phyloP scores from a whole-genome alignment of 2,329 filamentous ascomycete genomes.

The Penicillium sclerotiorum region DNA sequence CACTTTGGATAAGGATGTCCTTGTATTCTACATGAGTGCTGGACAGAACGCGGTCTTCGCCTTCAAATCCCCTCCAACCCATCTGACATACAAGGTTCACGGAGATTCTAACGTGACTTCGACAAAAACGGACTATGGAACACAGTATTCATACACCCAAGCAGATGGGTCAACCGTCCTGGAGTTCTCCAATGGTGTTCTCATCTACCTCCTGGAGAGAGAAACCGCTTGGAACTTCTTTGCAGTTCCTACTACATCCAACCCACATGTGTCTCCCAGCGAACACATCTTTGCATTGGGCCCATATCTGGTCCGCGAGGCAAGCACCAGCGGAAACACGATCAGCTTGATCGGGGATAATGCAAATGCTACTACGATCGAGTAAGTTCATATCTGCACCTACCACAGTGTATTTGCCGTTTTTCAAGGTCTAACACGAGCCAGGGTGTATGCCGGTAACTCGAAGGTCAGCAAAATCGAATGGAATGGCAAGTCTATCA shows the following conservation, averaged over 20 bases:
- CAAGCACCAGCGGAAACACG: constrained; percentile 35
- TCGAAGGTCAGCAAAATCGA: constrained; percentile 44
- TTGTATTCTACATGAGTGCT: constrained; percentile 53
- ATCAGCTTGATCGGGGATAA: constrained; percentile 46
- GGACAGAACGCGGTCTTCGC: constrained; percentile 56
- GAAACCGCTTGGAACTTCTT: constrained; percentile 60
- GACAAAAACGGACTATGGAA: constrained; percentile 28
- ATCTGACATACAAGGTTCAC: constrained; percentile 45
- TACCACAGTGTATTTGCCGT: background rate
- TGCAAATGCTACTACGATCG: constrained; percentile 45
- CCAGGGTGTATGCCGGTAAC: constrained; percentile 45
- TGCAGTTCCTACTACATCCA: constrained; percentile 51
- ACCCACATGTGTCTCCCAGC: constrained; percentile 49
- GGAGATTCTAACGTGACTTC: constrained; percentile 43
- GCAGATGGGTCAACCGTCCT: constrained; percentile 50
- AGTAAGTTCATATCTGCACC: constrained; percentile 23
- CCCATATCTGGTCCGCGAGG: constrained; percentile 49
- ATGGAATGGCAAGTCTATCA: constrained; percentile 50
- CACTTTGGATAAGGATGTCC: constrained; percentile 42
- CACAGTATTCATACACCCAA: constrained; percentile 53
- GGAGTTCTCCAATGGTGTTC: constrained; percentile 52
- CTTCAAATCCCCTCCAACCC: constrained; percentile 41
- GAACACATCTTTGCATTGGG: constrained; percentile 52
- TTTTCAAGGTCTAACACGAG: constrained; percentile 5
- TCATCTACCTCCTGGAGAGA: constrained; percentile 58